These are phyloP conservation scores for Hemisphaericaspora xylofermentans DNA, from an alignment of 1,139 yeast species.

Conservation along the genomic window DNA sequence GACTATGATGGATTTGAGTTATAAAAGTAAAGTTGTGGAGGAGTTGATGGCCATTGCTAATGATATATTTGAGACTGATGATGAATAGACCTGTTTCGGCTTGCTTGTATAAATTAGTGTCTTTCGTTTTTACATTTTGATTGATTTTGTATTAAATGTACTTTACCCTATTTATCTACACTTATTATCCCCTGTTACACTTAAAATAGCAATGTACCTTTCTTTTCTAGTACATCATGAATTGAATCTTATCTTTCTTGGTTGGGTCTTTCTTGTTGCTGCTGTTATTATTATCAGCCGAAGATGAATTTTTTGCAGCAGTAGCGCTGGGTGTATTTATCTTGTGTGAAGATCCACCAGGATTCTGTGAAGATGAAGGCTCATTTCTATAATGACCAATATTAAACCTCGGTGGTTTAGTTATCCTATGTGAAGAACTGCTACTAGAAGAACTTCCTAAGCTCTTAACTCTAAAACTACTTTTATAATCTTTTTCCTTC, in stretches of 20 bases:
- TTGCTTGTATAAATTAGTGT: too few species aligned
- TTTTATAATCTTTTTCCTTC: slow-evolving; percentile 21
- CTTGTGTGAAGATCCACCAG: background rate
- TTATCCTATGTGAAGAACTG: slow-evolving; percentile 18
- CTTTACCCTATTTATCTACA: background rate
- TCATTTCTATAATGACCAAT: slow-evolving; percentile 12
- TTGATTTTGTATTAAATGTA: background rate
- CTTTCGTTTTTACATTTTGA: too few species aligned
- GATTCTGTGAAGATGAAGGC: background rate
- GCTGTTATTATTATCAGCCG: background rate
- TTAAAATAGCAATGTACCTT: background rate
- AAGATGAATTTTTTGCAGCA: background rate
- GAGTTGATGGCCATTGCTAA: slow-evolving; percentile 81
- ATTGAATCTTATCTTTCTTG: slow-evolving; percentile 14
- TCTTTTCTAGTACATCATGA: slow-evolving; percentile 17
- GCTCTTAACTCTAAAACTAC: slow-evolving; percentile 30
- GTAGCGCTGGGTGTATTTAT: background rate
- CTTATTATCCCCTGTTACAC: background rate
- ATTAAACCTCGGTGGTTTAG: slow-evolving; percentile 35
- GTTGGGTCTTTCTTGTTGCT: slow-evolving; percentile 5
- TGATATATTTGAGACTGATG: slow-evolving; percentile 78
- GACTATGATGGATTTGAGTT: slow-evolving; percentile 75
- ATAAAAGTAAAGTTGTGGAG: slow-evolving; percentile 80
- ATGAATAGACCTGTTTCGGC: slow-evolving; percentile 10
- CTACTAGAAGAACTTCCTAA: slow-evolving; percentile 10